These are phyloP conservation scores for Rhodotorula sphaerocarpa DNA, from an alignment of 768 basidiomycete genomes.

Conservation along the genomic window DNA sequence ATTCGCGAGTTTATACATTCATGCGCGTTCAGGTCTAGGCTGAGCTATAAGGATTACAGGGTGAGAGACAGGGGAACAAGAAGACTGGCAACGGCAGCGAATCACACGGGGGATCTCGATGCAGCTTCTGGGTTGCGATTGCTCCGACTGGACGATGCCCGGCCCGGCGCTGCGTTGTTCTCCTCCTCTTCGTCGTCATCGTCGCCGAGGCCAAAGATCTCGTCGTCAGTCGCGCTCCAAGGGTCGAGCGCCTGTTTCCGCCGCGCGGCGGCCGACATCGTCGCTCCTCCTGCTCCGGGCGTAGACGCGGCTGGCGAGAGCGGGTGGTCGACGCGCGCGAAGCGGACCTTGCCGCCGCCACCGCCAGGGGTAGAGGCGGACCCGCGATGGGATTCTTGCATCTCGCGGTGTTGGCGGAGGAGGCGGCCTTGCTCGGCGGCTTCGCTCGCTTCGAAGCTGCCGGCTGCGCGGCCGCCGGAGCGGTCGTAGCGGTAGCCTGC, in stretches of 20 bases:
- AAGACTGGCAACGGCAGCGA: too few species aligned
- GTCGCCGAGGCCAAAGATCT: constrained; percentile 23
- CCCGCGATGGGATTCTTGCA: neutral
- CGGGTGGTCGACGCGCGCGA: neutral
- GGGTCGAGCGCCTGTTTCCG: constrained; percentile 3
- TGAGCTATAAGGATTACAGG: too few species aligned
- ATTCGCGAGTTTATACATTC: too few species aligned
- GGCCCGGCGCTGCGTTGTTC: too few species aligned
- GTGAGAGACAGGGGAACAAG: too few species aligned
- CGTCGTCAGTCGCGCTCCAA: constrained; percentile 19
- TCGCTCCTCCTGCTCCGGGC: neutral
- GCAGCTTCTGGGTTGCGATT: too few species aligned
- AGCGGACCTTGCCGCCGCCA: neutral
- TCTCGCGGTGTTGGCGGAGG: neutral
- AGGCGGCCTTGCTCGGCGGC: neutral
- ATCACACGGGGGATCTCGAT: too few species aligned
- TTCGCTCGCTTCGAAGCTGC: neutral
- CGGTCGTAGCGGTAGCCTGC: too few species aligned
- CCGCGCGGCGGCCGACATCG: too few species aligned
- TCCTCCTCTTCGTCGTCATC: constrained; percentile 17
- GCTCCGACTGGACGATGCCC: too few species aligned
- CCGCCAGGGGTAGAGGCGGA: too few species aligned
- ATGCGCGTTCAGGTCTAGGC: neutral
- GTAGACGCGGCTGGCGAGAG: neutral
- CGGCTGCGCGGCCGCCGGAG: too few species aligned